Evolutionary conservation across 1,284 basidiomycete genomes (phyloP).

Genomic region (Sporisorium sorghi): DNA sequence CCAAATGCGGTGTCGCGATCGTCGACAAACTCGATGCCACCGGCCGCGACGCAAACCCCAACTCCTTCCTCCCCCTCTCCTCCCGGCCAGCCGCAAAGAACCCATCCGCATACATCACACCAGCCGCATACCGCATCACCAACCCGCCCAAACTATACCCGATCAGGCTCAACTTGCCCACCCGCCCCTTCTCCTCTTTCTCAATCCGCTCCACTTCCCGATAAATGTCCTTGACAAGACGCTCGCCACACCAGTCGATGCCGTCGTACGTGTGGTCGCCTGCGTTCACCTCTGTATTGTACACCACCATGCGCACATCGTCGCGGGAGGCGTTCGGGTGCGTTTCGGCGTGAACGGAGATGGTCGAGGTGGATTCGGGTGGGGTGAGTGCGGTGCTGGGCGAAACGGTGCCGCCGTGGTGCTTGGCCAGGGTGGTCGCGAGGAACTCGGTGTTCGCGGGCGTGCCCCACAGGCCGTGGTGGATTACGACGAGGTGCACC

Average conservation of each 20-base stretch:
- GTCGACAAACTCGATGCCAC: conserved; percentile 75
- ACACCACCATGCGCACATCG: conserved; percentile 71
- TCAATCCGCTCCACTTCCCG: conserved; percentile 34
- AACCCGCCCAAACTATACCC: conserved; percentile 83
- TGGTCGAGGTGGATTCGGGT: conserved; percentile 21
- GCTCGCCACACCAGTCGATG: conserved; percentile 79
- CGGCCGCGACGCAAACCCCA: conserved; percentile 33
- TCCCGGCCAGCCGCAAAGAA: conserved; percentile 49
- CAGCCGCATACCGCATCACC: conserved; percentile 81
- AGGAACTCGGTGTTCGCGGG: conserved; percentile 74
- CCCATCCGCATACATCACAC: conserved; percentile 75
- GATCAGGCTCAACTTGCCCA: conserved; percentile 41
- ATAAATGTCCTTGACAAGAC: conserved; percentile 76
- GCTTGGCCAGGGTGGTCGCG: conserved; percentile 71
- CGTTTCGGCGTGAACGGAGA: conserved; percentile 12
- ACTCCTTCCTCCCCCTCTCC: neutral
- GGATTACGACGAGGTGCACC: conserved; percentile 77
- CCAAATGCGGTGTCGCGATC: conserved; percentile 84
- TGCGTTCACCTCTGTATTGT: conserved; percentile 74
- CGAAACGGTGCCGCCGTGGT: conserved; percentile 30
- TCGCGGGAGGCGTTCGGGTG: conserved; percentile 19
- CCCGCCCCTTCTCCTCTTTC: conserved; percentile 18
- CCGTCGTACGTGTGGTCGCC: conserved; percentile 79
- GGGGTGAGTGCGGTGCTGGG: conserved; percentile 16
- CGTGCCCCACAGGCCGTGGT: conserved; percentile 88